A percentile compares a stretch with the other conserved stretches of the same genome.
phyloP scores from a whole-genome alignment of 2,329 filamentous ascomycete genomes.

The Xylariaceae sp. region DNA sequence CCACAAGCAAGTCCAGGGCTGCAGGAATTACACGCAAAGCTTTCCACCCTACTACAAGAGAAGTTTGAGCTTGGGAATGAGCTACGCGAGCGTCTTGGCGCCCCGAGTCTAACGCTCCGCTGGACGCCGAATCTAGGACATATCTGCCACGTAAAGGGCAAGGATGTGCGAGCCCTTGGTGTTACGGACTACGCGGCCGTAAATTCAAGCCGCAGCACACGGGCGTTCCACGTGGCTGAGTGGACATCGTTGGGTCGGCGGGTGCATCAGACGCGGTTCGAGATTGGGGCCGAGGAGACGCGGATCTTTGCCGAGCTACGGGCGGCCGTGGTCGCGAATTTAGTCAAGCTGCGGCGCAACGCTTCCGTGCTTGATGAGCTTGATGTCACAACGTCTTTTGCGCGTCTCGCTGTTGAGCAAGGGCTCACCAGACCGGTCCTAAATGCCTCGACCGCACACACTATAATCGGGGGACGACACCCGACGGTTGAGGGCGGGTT shows the following conservation, averaged over 20 bases:
- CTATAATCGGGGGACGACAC: slow-evolving; percentile 85
- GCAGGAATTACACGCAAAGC: slow-evolving; percentile 68
- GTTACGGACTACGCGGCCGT: slow-evolving; percentile 51
- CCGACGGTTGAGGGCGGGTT: slow-evolving; percentile 89
- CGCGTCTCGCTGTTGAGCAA: slow-evolving; percentile 76
- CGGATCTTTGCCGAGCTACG: slow-evolving; percentile 78
- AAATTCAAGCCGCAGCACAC: slow-evolving; percentile 81
- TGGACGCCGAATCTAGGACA: slow-evolving; percentile 90
- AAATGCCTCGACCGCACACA: slow-evolving; percentile 63
- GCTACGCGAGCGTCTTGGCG: slow-evolving; percentile 66
- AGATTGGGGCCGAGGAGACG: slow-evolving; percentile 85
- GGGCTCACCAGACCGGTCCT: slow-evolving; percentile 75
- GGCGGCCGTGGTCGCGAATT: slow-evolving; percentile 75
- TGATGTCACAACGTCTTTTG: slow-evolving; percentile 87
- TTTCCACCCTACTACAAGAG: slow-evolving; percentile 64
- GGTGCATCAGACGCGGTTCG: slow-evolving; percentile 77
- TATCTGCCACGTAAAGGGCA: slow-evolving; percentile 88
- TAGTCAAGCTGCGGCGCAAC: slow-evolving; percentile 87
- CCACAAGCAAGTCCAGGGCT: slow-evolving; percentile 71
- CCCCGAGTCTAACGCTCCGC: slow-evolving; percentile 74
- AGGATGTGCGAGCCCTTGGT: slow-evolving; percentile 58
- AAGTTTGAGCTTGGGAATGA: slow-evolving; percentile 65
- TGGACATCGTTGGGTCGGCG: slow-evolving; percentile 83
- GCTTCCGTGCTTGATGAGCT: slow-evolving; percentile 92
- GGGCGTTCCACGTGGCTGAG: slow-evolving; percentile 80